These are phyloP conservation scores for Berberis thunbergii DNA, from an alignment of 164 flowering plant species.

Conservation along the genomic window DNA sequence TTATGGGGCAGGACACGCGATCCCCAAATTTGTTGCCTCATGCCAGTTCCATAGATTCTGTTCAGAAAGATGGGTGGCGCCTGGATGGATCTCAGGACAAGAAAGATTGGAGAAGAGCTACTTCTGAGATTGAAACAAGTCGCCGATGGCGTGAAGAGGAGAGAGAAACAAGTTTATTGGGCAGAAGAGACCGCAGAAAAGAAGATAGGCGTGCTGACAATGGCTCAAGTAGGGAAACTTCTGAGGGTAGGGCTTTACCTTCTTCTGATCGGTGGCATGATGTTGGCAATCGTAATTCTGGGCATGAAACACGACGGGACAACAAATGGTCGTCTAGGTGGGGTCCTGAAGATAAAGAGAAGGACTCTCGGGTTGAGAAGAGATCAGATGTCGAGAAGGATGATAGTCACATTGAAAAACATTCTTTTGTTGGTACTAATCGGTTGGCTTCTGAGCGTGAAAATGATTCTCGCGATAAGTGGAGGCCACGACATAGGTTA, in stretches of 20 bases:
- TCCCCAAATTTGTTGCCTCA: slow-evolving; percentile 27
- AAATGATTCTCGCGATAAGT: slow-evolving; percentile 87
- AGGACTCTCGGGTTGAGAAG: slow-evolving; percentile 65
- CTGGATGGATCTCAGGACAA: slow-evolving; percentile 74
- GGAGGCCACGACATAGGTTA: slow-evolving; percentile 94
- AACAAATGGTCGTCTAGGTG: slow-evolving; percentile 93
- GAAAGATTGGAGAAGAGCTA: slow-evolving; percentile 70
- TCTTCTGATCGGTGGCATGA: slow-evolving; percentile 81
- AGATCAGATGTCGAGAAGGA: slow-evolving; percentile 64
- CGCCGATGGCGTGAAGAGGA: slow-evolving; percentile 99
- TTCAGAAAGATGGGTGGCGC: slow-evolving; percentile 76
- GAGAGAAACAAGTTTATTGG: slow-evolving; percentile 81
- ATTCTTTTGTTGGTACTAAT: slow-evolving; percentile 25
- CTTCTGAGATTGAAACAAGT: slow-evolving; percentile 46
- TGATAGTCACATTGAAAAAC: slow-evolving; percentile 54
- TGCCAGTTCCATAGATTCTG: slow-evolving; percentile 28
- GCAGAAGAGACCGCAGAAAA: slow-evolving; percentile 80
- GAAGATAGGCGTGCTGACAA: slow-evolving; percentile 60
- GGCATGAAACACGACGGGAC: slow-evolving; percentile 69
- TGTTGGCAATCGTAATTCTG: slow-evolving; percentile 44
- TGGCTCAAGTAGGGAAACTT: slow-evolving; percentile 36
- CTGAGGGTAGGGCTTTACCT: slow-evolving; percentile 47
- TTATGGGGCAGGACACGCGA: slow-evolving; percentile 48
- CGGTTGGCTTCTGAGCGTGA: slow-evolving; percentile 67
- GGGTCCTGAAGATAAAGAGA: slow-evolving; percentile 97